A percentile compares a stretch with the other conserved stretches of the same genome.
These are phyloP conservation scores for Penicillium daleae DNA, from an alignment of 495 filamentous ascomycete genomes.

Conservation along the genomic window DNA sequence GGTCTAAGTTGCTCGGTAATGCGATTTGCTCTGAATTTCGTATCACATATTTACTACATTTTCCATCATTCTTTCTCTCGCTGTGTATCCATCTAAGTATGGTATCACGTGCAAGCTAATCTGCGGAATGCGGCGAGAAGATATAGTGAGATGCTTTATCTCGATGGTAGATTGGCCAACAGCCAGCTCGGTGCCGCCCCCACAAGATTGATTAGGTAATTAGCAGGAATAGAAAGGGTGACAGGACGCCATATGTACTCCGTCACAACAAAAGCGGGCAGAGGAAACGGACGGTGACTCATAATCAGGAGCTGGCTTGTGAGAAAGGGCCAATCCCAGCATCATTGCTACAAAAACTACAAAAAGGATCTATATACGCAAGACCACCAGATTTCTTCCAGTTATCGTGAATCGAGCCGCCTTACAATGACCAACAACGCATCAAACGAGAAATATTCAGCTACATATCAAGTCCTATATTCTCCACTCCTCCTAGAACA, in stretches of 20 bases:
- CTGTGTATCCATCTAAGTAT: not conserved
- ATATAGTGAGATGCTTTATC: no score
- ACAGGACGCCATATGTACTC: no score
- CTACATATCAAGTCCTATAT: not conserved
- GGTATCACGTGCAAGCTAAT: no score
- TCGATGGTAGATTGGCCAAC: no score
- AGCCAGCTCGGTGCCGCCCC: no score
- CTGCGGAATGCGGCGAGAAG: no score
- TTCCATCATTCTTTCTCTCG: not conserved
- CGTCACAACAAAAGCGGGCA: no score
- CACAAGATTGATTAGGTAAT: no score
- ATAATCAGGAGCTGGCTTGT: no score
- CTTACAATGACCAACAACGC: not conserved
- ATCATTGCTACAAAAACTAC: not conserved
- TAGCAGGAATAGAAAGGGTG: no score
- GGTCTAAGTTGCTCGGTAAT: not conserved
- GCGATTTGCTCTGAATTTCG: not conserved
- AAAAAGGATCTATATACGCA: not conserved
- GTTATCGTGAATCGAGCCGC: not conserved
- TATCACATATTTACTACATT: not conserved
- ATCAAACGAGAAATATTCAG: not conserved
- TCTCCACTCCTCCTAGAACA: not conserved
- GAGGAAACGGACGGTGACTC: no score
- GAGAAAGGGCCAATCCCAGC: not conserved
- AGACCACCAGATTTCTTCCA: not conserved